These are phyloP conservation scores for Candida oleophila DNA, from an alignment of 805 yeast species.

Conservation along the genomic window DNA sequence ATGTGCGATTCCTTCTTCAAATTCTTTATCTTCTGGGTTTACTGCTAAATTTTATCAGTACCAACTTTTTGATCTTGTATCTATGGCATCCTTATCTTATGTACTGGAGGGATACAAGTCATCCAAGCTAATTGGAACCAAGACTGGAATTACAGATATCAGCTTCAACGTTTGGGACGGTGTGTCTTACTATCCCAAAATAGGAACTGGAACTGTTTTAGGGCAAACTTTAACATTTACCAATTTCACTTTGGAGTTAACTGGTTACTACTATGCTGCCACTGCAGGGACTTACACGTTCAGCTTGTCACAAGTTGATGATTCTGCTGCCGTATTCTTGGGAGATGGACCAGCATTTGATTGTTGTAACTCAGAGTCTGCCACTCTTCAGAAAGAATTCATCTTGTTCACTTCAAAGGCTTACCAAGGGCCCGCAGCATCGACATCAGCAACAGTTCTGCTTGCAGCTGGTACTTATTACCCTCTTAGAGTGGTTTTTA, in stretches of 20 bases:
- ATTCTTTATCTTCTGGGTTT: neutral
- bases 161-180: neutral
- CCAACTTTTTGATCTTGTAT: neutral
- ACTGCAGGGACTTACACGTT: neutral
- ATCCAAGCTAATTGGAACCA: neutral
- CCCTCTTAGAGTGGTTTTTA: neutral
- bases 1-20: neutral
- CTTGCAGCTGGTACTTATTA: neutral
- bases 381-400: neutral
- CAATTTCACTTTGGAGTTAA: constrained; percentile 1
- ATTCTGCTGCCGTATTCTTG: constrained; percentile 27
- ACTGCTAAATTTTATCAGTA: neutral
- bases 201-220: neutral
- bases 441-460: neutral
- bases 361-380: constrained; percentile 25
- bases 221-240: neutral
- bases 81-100: neutral
- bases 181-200: neutral
- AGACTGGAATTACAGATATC: neutral
- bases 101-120: neutral
- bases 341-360: constrained; percentile 29
- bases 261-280: constrained; percentile 1
- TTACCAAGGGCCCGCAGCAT: neutral
- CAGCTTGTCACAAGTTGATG: constrained; percentile 22
- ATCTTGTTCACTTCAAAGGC: neutral